Evolutionary conservation across 768 basidiomycete genomes (phyloP).

Genomic region (Leccinum imitatum): DNA sequence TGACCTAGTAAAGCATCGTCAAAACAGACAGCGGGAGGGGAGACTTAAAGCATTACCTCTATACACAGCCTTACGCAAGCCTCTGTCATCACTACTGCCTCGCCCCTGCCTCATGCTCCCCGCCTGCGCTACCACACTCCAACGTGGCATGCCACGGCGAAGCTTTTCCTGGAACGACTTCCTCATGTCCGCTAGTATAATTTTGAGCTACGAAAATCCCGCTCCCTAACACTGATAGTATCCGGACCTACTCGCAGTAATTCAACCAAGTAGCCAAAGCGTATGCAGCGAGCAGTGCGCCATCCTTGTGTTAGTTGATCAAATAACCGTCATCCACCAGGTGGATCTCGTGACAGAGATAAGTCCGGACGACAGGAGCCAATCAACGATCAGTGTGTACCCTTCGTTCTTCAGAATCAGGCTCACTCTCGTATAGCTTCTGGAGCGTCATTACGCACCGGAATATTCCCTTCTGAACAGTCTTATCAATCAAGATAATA

Average conservation of each 20-base stretch:
- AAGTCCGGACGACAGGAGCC: not conserved
- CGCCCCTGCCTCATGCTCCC: no score
- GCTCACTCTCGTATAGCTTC: constrained; percentile 20
- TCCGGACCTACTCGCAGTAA: constrained; percentile 4
- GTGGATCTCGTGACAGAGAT: constrained; percentile 6
- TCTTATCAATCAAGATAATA: no score
- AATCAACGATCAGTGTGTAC: not conserved
- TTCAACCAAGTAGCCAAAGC: constrained; percentile 19
- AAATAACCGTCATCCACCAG: constrained; percentile 10
- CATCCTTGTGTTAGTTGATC: constrained; percentile 14
- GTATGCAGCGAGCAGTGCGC: constrained; percentile 22
- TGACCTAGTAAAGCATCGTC: constrained; percentile 22
- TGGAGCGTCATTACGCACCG: constrained; percentile 21
- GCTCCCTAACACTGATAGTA: not conserved
- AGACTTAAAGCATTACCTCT: no score
- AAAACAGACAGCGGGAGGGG: constrained; percentile 15
- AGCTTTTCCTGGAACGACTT: not conserved
- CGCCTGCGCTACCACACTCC: not conserved
- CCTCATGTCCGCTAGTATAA: constrained; percentile 14
- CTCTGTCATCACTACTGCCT: no score
- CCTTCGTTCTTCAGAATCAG: not conserved
- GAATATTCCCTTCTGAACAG: no score
- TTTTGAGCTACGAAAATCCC: not conserved
- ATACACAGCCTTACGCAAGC: no score
- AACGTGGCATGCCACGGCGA: constrained; percentile 15